Base-by-base conservation (phyloP, 164 flowering plant genomes). In the Vitis rupestris region DNA sequence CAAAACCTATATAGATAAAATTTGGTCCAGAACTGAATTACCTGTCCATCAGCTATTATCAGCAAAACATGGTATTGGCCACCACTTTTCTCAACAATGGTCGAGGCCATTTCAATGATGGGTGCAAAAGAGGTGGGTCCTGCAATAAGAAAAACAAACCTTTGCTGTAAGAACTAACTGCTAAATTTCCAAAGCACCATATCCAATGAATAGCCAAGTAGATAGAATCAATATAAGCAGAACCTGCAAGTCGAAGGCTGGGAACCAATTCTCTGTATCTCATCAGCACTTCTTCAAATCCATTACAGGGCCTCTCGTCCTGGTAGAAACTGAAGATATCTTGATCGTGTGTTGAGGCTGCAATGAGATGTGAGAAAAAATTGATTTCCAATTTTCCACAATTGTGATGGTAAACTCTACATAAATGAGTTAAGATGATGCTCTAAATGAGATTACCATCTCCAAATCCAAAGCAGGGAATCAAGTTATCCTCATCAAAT, bases 381-480 rank as follows among this genome's bases (percentile, higher is more conserved):
- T 3, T 16, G 10, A 57, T 57, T 19, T 57, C 17, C 23, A 57
- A 16, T 57, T 3, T 15, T 37, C 44, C 5, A 17, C 3, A 14
- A 57, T 0, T 57, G 4, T 15, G 10, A 57, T 16, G 17, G n/a
- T 2, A 57, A 57, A 9, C 9, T 15, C 15, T 13, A 9, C 0
- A 15, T 17, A 6, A 6, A 16, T 57, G 0, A 9, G 0, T 4
- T 19, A 57, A 15, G 17, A 17, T 15, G 11, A 61, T 23, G n/a
- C 30, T 59, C 10, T 14, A 16, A 59, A 8, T 59, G 19, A 27
- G 64, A 12, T 10, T 78, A 85, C 88, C 88, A 78, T 85, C 88
- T 70, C 88, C 88, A 75, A 85, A 85, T 48, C 88, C 88, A 75
- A 75, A 85, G 72, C 86, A 83, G 13, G 88, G 88, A 47, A 83